A percentile compares a stretch with the other conserved stretches of the same genome.
These are phyloP conservation scores for Xerocomellus intermedius DNA, from an alignment of 768 basidiomycete species.

Conservation along the genomic window DNA sequence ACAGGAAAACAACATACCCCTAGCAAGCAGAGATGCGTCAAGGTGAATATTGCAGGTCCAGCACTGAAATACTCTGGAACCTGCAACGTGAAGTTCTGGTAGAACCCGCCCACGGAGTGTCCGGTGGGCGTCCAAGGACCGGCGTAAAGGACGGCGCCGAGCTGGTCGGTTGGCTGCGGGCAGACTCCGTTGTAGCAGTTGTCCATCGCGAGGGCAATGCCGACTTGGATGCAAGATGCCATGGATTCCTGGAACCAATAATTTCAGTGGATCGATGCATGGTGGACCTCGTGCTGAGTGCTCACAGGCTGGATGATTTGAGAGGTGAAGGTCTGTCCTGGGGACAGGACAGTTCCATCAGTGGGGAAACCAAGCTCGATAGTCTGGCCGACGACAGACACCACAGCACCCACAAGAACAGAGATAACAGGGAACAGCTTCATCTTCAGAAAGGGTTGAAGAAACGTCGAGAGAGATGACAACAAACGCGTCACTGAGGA, in stretches of 20 bases:
- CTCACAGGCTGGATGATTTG: conserved; percentile 26
- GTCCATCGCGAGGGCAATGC: conserved; percentile 29
- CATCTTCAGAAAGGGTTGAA: conserved; percentile 9
- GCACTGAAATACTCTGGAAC: not conserved
- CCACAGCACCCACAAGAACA: not conserved
- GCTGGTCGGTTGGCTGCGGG: conserved; percentile 18
- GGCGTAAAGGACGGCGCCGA: conserved; percentile 30
- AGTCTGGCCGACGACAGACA: conserved; percentile 25
- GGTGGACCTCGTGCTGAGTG: not conserved
- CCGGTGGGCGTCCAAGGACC: conserved; percentile 27
- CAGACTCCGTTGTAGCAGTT: conserved; percentile 22
- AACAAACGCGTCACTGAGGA: not conserved
- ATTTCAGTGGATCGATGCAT: not conserved
- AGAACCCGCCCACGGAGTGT: conserved; percentile 19
- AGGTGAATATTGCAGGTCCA: conserved; percentile 30
- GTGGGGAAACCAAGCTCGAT: conserved; percentile 26
- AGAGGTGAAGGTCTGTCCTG: conserved; percentile 19
- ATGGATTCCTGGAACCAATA: conserved; percentile 15
- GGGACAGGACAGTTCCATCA: conserved; percentile 14
- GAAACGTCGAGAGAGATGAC: not conserved
- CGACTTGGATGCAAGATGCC: conserved; percentile 24
- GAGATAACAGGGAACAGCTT: conserved; percentile 7
- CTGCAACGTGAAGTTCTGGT: conserved; percentile 31
- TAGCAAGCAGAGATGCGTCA: conserved; percentile 31
- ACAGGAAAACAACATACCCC: conserved; percentile 17